phyloP scores from a whole-genome alignment of 1,139 yeast genomes.

The Arxiozyma slooffiae region DNA sequence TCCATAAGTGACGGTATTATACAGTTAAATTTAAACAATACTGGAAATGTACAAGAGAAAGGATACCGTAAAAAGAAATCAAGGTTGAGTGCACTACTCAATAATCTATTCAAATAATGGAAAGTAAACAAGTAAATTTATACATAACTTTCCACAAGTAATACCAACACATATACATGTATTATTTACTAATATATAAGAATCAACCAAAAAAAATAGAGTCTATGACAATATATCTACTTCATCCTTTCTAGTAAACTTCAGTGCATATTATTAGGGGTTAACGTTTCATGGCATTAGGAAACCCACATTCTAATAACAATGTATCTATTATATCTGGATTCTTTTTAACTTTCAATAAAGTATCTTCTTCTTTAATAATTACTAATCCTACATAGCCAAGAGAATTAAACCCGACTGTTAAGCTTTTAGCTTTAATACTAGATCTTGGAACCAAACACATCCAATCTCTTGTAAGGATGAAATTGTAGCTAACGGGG shows the following conservation, averaged over 20 bases:
- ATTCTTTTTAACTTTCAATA: constrained; percentile 32
- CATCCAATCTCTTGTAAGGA: constrained; percentile 74
- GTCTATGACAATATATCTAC: too few relatives aligned
- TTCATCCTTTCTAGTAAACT: neutral
- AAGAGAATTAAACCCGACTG: constrained; percentile 63
- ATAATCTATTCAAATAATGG: constrained; percentile 4
- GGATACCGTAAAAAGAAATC: constrained; percentile 11
- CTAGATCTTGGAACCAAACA: constrained; percentile 71
- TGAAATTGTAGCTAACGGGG: constrained; percentile 55
- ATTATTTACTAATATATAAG: neutral
- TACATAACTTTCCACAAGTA: neutral
- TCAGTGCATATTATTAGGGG: neutral
- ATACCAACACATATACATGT: neutral
- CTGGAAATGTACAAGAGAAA: neutral
- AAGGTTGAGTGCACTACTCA: constrained; percentile 14
- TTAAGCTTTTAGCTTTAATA: constrained; percentile 28
- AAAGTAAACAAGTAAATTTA: too few relatives aligned
- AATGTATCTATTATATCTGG: constrained; percentile 38
- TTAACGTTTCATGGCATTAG: constrained; percentile 30
- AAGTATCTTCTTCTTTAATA: constrained; percentile 56
- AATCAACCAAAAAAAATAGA: too few relatives aligned
- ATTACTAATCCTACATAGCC: constrained; percentile 70
- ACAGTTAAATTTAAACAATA: constrained; percentile 5
- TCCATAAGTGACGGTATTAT: constrained; percentile 16
- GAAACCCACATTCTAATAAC: constrained; percentile 55